Conservation (phyloP, 768 basidiomycete genomes). For the Hericium coralloides region DNA sequence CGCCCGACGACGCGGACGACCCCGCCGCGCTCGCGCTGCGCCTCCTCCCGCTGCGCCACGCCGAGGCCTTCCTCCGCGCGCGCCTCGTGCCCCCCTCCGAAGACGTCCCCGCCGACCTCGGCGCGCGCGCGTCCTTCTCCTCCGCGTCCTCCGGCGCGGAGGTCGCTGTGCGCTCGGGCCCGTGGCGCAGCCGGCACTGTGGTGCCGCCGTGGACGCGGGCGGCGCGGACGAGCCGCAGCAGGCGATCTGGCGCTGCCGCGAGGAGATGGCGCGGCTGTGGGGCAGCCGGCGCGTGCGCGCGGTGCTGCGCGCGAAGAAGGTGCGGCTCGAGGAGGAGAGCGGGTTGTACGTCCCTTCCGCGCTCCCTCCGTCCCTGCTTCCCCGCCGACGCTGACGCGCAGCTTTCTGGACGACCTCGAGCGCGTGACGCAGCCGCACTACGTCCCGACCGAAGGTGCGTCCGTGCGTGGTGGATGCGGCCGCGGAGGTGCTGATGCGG, state of each 20-base stretch:
- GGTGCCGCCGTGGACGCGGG: slow-evolving; percentile 29
- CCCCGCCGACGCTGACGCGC: slow-evolving; percentile 2
- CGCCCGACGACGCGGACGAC: slow-evolving; percentile 5
- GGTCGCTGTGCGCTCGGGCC: slow-evolving; percentile 51
- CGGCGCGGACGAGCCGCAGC: slow-evolving; percentile 35
- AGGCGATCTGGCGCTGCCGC: slow-evolving; percentile 30
- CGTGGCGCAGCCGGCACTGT: slow-evolving; percentile 37
- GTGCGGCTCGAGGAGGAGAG: slow-evolving; percentile 42
- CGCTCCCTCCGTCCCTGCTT: too few relatives aligned
- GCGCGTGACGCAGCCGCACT: slow-evolving; percentile 35
- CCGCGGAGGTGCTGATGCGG: not conserved
- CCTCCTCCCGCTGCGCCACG: slow-evolving; percentile 57
- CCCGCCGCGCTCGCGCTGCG: slow-evolving; percentile 45
- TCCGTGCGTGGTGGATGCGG: not conserved
- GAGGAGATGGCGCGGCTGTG: slow-evolving; percentile 39
- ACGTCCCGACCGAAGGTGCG: slow-evolving; percentile 39
- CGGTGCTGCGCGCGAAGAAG: slow-evolving; percentile 34
- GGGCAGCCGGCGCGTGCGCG: slow-evolving; percentile 33
- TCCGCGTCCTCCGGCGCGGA: slow-evolving; percentile 18
- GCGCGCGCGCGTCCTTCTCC: not conserved
- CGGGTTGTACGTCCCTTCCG: slow-evolving; percentile 47
- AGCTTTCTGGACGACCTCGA: slow-evolving; percentile 51
- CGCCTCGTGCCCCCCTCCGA: slow-evolving; percentile 62
- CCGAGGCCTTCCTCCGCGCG: slow-evolving; percentile 61
- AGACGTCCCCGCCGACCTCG: slow-evolving; percentile 28